A percentile compares a stretch with the other conserved stretches of the same genome.
Conservation (phyloP, 306 rosid species). For the Trifolium dubium region DNA sequence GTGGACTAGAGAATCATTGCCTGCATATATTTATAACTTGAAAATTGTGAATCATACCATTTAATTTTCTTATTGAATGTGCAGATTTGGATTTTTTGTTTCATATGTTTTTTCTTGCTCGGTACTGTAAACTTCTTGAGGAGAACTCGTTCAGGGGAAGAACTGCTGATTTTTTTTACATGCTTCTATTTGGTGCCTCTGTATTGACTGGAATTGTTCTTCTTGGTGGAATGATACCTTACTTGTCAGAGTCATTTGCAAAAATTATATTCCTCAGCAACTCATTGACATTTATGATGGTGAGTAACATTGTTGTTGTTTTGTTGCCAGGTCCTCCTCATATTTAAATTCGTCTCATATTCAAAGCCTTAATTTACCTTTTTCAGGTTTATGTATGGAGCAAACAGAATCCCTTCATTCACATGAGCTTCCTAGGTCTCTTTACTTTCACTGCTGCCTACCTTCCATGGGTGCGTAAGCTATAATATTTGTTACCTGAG, state of each 20-base stretch:
- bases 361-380: constrained; percentile 29
- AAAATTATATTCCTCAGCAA: constrained; percentile 93
- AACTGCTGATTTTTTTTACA: constrained; percentile 94
- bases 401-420: constrained; percentile 96
- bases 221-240: constrained; percentile 95
- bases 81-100: constrained; percentile 97
- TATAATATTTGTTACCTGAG: constrained; percentile 25
- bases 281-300: constrained; percentile 98
- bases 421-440: constrained; percentile 95
- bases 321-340: not conserved
- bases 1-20: not conserved
- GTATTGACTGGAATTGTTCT: constrained; percentile 91
- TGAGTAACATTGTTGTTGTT: constrained; percentile 38
- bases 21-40: constrained; percentile 4
- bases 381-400: constrained; percentile 97
- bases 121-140: constrained; percentile 97
- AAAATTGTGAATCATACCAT: constrained; percentile 12
- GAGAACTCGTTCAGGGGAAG: constrained; percentile 98
- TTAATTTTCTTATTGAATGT: constrained; percentile 42
- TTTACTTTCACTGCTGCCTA: constrained; percentile 94
- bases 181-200: constrained; percentile 91
- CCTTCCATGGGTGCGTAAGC: constrained; percentile 91
- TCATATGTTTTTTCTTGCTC: constrained; percentile 98
- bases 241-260: constrained; percentile 82
- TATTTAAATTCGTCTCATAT: not conserved